phyloP scores from a whole-genome alignment of 2,329 filamentous ascomycete species.

The Gnomoniopsis sp. region DNA sequence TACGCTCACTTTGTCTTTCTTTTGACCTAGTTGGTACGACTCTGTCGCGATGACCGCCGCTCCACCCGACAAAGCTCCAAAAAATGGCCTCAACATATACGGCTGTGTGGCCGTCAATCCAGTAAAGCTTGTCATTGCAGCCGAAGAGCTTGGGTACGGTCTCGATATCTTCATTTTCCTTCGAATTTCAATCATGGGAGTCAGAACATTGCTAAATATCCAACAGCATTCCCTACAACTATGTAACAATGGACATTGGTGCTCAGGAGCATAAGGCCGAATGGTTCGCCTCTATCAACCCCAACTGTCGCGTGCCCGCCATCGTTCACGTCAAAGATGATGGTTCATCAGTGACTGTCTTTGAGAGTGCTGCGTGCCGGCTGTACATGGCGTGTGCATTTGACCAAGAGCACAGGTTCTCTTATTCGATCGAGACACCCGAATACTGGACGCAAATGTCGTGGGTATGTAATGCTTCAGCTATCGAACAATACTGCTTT shows the following conservation, averaged over 20 bases:
- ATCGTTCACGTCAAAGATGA: conserved; percentile 24
- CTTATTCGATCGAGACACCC: conserved; percentile 19
- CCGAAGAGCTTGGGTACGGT: conserved; percentile 23
- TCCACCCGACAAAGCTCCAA: conserved; percentile 22
- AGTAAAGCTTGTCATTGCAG: conserved; percentile 21
- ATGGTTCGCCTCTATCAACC: conserved; percentile 24
- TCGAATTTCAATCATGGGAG: neutral
- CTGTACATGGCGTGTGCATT: conserved; percentile 24
- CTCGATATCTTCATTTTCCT: neutral
- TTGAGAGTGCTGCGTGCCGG: conserved; percentile 25
- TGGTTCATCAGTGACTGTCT: conserved; percentile 22
- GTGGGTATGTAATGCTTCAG: conserved; percentile 16
- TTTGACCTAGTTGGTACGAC: too few relatives aligned
- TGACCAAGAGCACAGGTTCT: conserved; percentile 24
- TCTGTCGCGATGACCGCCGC: conserved; percentile 18
- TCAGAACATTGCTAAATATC: neutral
- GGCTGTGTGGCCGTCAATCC: conserved; percentile 21
- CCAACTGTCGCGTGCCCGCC: conserved; percentile 23
- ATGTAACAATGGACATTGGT: conserved; percentile 19
- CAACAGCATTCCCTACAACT: conserved; percentile 21
- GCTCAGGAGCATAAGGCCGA: conserved; percentile 18
- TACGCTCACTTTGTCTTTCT: too few relatives aligned
- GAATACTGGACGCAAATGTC: conserved; percentile 24
- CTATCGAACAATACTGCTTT: too few relatives aligned
- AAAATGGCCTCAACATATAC: conserved; percentile 25